Base-by-base conservation (phyloP, 2,329 filamentous ascomycete species). In the Sclerotinia nivalis region DNA sequence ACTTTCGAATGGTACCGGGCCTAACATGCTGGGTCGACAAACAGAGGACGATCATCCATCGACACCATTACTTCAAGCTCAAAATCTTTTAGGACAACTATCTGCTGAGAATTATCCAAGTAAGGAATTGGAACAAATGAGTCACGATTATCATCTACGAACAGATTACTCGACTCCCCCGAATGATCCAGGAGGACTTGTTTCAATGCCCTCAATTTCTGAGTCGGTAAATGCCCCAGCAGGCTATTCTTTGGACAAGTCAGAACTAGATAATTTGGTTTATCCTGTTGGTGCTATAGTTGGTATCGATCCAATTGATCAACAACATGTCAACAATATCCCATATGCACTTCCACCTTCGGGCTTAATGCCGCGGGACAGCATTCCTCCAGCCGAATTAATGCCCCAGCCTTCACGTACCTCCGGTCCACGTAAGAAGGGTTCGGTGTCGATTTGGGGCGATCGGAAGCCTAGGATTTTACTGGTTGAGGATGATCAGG, bases 291-390 rank as follows among this genome's bases (percentile, higher is more conserved):
- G 94, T 25, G 89, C 93, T 73, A 96, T 91, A 0, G 92, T 96
- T 74, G 94, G 94, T 67, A 97, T 97, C 74, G 94, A 97, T 78
- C 94, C 95, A 1, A 96, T 97, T 85, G 94, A 95, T 78, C 91
- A 92, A 75, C 94, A 97, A 76, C 93, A 97, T 77, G 93, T 97
- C 77, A 89, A 95, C 82, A 97, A 97, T 78, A 96, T 97, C 69
- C 93, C 94, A 0, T 98, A 97, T 78, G 85, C 90, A 12, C 84
- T 93, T 81, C 93, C 87, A 22, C 85, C 91, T 25, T n/a, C 64
- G 25, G 54, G 61, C 40, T 55, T 66, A 40, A 69, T 69, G 60
- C 68, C 59, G 45, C 52, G 60, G 3, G 93, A 91, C 65, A 82
- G 84, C 2, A 85, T 68, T 80, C 81, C 71, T 78, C 82, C 74